Percentiles rank a stretch among this genome's conserved stretches.
Conservation (phyloP, 129 eudicot species). For the Artemisia tridentata region DNA sequence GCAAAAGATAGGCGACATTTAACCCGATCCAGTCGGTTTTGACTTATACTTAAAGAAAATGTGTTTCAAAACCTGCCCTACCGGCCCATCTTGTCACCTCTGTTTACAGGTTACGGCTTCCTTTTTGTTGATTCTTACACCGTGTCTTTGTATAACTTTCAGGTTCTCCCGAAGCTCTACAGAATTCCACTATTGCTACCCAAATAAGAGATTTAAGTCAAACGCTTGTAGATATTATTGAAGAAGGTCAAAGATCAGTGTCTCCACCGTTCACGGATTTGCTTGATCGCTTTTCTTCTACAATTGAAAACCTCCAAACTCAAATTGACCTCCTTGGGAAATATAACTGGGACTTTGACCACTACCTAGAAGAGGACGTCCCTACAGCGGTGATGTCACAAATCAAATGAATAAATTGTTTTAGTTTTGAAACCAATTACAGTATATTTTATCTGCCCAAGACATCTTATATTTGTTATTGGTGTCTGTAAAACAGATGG, state of each 20-base stretch:
- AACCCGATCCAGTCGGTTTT: too few relatives aligned
- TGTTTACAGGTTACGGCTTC: too few relatives aligned
- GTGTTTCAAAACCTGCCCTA: too few relatives aligned
- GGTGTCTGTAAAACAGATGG: constrained; percentile 51
- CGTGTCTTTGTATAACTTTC: constrained; percentile 24
- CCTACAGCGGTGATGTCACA: constrained; percentile 64
- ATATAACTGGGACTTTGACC: constrained; percentile 82
- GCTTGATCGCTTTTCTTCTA: constrained; percentile 41
- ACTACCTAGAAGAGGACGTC: constrained; percentile 68
- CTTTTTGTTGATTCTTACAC: constrained; percentile 7
- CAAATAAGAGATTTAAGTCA: constrained; percentile 55
- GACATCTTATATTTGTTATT: background rate
- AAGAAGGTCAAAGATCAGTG: constrained; percentile 59
- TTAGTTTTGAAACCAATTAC: constrained; percentile 4
- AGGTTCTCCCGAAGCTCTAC: constrained; percentile 52
- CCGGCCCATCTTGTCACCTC: background rate
- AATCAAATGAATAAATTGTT: constrained; percentile 11
- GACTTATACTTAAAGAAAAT: too few relatives aligned
- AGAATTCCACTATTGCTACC: constrained; percentile 45
- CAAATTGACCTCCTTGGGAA: constrained; percentile 56
- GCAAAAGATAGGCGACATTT: too few relatives aligned
- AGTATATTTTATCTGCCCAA: constrained; percentile 8
- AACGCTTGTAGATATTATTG: constrained; percentile 45
- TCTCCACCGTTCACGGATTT: constrained; percentile 49
- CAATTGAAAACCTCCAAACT: constrained; percentile 54